A percentile compares a stretch with the other conserved stretches of the same genome.
Conservation (phyloP, 2,329 filamentous ascomycete genomes). For the Paramyrothecium roridum region DNA sequence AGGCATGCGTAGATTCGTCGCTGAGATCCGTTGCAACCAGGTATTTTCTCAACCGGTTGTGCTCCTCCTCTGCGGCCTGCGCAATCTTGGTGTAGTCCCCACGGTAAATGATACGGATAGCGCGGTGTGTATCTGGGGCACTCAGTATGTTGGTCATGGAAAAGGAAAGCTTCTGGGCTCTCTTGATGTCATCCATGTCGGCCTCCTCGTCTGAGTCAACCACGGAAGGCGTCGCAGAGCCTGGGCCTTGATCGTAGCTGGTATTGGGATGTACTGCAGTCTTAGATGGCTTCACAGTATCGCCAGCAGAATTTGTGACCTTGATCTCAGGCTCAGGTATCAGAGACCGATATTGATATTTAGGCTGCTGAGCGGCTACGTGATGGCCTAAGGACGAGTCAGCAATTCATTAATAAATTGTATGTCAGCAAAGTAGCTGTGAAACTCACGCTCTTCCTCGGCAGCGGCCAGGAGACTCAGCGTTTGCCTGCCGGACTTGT, state of each 20-base stretch:
- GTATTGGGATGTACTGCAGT: conserved; percentile 74
- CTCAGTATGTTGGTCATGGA: conserved; percentile 77
- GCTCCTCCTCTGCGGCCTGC: conserved; percentile 73
- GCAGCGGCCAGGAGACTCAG: conserved; percentile 68
- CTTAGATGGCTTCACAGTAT: conserved; percentile 54
- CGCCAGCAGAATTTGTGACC: conserved; percentile 60
- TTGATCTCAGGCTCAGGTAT: conserved; percentile 65
- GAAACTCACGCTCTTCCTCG: conserved; percentile 71
- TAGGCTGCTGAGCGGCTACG: conserved; percentile 46
- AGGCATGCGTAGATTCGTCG: conserved; percentile 87
- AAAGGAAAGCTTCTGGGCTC: conserved; percentile 80
- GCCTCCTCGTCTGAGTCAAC: conserved; percentile 85
- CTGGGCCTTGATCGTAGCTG: conserved; percentile 70
- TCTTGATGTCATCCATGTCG: conserved; percentile 79
- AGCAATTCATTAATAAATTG: conserved; percentile 12
- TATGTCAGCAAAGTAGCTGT: neutral
- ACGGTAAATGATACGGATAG: conserved; percentile 84
- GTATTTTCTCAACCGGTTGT: conserved; percentile 81
- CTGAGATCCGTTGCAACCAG: conserved; percentile 94
- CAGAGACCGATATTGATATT: conserved; percentile 59
- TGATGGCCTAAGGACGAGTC: conserved; percentile 40
- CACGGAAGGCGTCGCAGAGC: conserved; percentile 52
- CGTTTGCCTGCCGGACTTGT: conserved; percentile 38
- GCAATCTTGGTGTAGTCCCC: conserved; percentile 79
- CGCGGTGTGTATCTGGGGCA: conserved; percentile 72